Conservation (phyloP, 805 yeast species). For the Citeromyces matritensis region DNA sequence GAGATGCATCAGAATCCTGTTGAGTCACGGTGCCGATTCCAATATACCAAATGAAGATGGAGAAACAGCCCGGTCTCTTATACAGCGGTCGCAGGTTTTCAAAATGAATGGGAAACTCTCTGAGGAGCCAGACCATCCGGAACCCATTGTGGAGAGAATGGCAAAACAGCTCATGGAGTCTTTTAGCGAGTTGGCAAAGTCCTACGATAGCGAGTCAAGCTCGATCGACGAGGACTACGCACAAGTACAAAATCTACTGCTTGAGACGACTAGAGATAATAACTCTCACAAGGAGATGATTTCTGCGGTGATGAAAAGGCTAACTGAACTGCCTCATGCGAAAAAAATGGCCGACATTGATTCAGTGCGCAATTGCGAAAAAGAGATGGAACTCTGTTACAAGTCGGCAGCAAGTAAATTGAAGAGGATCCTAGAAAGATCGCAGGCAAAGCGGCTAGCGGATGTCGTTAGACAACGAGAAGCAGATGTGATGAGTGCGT, state of each 20-base stretch:
- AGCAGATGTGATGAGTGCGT: conserved; percentile 7
- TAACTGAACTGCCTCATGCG: no score
- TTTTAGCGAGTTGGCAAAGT: neutral
- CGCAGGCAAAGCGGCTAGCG: conserved; percentile 29
- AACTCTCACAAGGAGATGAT: no score
- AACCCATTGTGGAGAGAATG: conserved; percentile 4
- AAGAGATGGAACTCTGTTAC: no score
- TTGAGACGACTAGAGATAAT: conserved; percentile 5
- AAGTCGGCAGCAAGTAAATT: no score
- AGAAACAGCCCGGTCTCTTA: conserved; percentile 15
- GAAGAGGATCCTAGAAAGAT: conserved; percentile 11
- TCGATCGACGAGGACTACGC: conserved; percentile 6
- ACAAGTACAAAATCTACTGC: conserved; percentile 7
- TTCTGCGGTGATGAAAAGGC: no score
- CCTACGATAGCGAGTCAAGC: neutral
- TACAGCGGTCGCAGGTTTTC: no score
- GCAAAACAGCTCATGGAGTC: conserved; percentile 3
- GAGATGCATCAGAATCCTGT: conserved; percentile 26
- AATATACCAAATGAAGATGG: conserved; percentile 32
- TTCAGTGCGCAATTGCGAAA: no score
- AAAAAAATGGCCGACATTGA: no score
- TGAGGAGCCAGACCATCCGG: neutral
- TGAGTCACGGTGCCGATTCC: conserved; percentile 35
- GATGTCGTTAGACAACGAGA: conserved; percentile 22
- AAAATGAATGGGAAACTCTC: no score